Percentiles rank a stretch among this genome's conserved stretches.
phyloP scores from a whole-genome alignment of 305 asterid species.

The Fraxinus sp. region DNA sequence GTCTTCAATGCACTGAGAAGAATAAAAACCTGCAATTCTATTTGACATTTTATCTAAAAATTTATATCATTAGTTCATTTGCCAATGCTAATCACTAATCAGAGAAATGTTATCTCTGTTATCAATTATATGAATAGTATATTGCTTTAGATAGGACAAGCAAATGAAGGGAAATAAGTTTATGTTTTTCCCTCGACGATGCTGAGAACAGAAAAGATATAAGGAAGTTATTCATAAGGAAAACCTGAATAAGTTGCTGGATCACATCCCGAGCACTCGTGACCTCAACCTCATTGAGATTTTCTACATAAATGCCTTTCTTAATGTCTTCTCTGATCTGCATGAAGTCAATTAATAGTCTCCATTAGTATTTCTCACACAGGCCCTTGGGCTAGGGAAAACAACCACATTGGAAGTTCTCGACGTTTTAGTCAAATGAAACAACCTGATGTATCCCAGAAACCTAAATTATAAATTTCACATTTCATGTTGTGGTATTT shows the following conservation, averaged over 20 bases:
- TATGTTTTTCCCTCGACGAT: neutral
- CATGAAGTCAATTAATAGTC: slow-evolving; percentile 27
- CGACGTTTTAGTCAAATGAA: slow-evolving; percentile 18
- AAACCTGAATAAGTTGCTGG: slow-evolving; percentile 91
- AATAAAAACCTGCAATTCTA: neutral
- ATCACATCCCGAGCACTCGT: slow-evolving; percentile 88
- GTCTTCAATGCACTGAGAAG: neutral
- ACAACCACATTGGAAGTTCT: slow-evolving; percentile 9
- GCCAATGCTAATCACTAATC: neutral
- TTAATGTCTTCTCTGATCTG: slow-evolving; percentile 89
- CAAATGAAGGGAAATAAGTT: slow-evolving; percentile 9
- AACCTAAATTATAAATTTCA: neutral
- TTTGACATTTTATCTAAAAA: neutral
- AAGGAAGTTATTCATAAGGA: neutral
- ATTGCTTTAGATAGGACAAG: slow-evolving; percentile 3
- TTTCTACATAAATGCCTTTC: slow-evolving; percentile 93
- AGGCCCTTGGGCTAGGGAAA: neutral
- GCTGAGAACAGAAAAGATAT: neutral
- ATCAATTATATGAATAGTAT: neutral
- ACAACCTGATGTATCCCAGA: slow-evolving; percentile 2
- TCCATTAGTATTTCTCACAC: slow-evolving; percentile 16
- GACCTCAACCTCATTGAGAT: slow-evolving; percentile 85
- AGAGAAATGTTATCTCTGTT: neutral
- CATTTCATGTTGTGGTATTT: neutral
- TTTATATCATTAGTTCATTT: neutral